phyloP scores from a whole-genome alignment of 176 grass and related monocot species.

The Rhipidocladum racemiflorum region DNA sequence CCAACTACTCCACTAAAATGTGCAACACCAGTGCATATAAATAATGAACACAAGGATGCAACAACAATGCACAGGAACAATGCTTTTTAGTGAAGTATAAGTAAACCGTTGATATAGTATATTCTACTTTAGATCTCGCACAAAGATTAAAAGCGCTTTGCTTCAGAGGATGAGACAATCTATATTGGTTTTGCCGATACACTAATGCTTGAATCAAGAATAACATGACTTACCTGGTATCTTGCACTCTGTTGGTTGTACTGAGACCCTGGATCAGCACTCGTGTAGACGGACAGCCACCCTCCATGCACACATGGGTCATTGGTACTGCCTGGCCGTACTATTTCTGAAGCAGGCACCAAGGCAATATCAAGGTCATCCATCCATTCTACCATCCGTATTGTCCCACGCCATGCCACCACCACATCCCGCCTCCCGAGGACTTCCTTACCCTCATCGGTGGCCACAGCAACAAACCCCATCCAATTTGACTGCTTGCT shows the following conservation, averaged over 20 bases:
- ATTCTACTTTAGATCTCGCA: slow-evolving; percentile 7
- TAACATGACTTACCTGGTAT: slow-evolving; percentile 47
- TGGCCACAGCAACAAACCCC: slow-evolving; percentile 79
- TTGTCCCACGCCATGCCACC: slow-evolving; percentile 83
- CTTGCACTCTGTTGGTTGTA: slow-evolving; percentile 73
- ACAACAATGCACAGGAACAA: not conserved
- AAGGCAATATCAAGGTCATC: slow-evolving; percentile 74
- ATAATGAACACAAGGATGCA: not conserved
- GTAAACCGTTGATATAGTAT: not conserved
- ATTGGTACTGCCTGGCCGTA: slow-evolving; percentile 2
- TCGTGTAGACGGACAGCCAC: slow-evolving; percentile 76
- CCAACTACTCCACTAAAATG: not conserved
- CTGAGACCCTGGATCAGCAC: slow-evolving; percentile 47
- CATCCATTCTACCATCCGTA: slow-evolving; percentile 75
- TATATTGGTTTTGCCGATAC: slow-evolving; percentile 4
- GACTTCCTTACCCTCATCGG: slow-evolving; percentile 70
- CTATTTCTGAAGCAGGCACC: slow-evolving; percentile 57
- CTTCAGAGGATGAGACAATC: not conserved
- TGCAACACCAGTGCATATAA: not conserved
- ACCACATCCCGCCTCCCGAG: slow-evolving; percentile 80
- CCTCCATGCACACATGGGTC: slow-evolving; percentile 70
- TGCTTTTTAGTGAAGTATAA: not conserved
- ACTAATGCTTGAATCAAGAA: slow-evolving; percentile 21
- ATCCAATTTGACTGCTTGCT: slow-evolving; percentile 95
- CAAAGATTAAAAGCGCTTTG: slow-evolving; percentile 2